Evolutionary conservation across 2,329 filamentous ascomycete species (phyloP), one percentile per base, ranked within the genome.

Genomic region (Alternaria novae-zelandiae): DNA sequence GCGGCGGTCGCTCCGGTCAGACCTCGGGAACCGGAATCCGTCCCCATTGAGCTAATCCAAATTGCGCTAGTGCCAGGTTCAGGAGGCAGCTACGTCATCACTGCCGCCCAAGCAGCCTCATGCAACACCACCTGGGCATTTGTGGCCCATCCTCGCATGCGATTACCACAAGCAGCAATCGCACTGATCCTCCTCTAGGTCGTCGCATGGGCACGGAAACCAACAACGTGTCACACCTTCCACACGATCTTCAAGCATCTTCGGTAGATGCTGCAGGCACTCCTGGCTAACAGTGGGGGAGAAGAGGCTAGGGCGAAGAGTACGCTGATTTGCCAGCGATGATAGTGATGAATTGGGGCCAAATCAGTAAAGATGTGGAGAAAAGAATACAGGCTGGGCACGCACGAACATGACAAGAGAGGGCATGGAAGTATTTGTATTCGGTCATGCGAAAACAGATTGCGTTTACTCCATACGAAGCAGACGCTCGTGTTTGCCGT

Each of bases 131-230:
- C 12, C 30, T 32, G 2, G 30, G 30, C 30, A 7, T 32, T 9
- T 12, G 13, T 20, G 26, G 15, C n/a, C 26, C 5, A 13, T 13
- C 9, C 8, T 4, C 26, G 6, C 10, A 23, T 9, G 15, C n/a
- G 13, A 13, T 7, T 23, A 23, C 21, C 13, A 45, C 12, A 11
- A 69, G 30, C 36, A 54, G 41, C 49, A 64, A 12, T 56, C 54
- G 20, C 57, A 54, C 11, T 64, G 54, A 17, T 64, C 61, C 23
- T 64, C 61, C 17, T 64, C 57, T 20, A 51, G 15, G 20, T 64
- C 61, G 23, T 64, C 53, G 20, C 57, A 60, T n/a, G 47, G 57
- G n/a, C 57, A 64, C 17, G 57, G 54, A 21, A 51, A 54, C 53
- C 51, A 60, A n/a, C 51, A 65, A 20, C n/a, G 44, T 6, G 47